Evolutionary conservation across 208 protist genomes (phyloP), one percentile per base, ranked within the genome.

Genomic region (Hexamita inflata): DNA sequence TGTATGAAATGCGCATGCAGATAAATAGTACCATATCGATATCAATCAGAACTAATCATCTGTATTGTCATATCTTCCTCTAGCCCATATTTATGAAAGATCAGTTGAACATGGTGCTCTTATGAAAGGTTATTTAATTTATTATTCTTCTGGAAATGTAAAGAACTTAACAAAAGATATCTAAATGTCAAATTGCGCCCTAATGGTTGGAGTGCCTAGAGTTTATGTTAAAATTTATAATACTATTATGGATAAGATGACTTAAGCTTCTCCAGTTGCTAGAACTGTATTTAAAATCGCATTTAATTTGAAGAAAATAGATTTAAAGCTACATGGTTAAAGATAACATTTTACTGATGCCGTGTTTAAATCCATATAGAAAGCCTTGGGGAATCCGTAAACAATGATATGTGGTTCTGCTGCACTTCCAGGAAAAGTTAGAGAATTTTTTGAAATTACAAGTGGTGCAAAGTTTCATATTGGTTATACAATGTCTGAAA

Each of bases 101-200:
- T n/a, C 4, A 2, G 42, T 49, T 2, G 64, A 70, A 34, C 40
- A 70, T 70, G 11, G 9, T 4, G 2, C 11, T 15, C 9, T 11
- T 11, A 45, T 70, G 4, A 40, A 34, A 45, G 64, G 64, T 38
- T 49, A 32, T 38, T 24, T 28, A 19, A 70, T 70, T 24, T n/a
- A n/a, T 42, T 70, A 70, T 34, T 70, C 26, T 13, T 19, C 11
- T 70, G 64, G 64, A 32, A 70, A 70, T n/a, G 42, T 38, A n/a
- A 49, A 40, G 38, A 70, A 13, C 35, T n/a, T 70, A 70, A n/a
- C 64, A n/a, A 70, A n/a, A 49, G 64, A 70, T 45, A 45, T 70
- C 35, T 2, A 49, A 45, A 15, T 70, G 40, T 7, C 64, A 11
- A 24, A 70, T 15, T 4, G 4, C 11, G 42, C 32, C 11, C 9